Evolutionary conservation across 495 filamentous ascomycete genomes (phyloP).

Genomic region (Neurospora discreta): DNA sequence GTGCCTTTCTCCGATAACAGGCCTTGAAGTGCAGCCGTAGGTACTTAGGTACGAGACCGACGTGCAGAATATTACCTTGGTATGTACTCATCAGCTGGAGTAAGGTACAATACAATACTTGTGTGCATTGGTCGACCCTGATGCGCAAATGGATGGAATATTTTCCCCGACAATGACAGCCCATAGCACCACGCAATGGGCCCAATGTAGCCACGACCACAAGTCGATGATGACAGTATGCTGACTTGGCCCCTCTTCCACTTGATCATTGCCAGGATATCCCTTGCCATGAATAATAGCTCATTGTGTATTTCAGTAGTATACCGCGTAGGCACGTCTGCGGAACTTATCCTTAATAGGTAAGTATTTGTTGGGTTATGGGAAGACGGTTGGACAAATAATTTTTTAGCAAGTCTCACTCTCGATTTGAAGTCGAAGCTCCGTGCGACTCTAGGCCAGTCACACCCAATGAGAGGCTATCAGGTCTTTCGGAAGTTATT

Average conservation of each 20-base stretch:
- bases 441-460: too few species aligned
- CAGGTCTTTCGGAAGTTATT: not conserved
- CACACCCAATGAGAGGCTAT: not conserved
- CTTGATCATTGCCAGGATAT: not conserved
- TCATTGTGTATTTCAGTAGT: not conserved
- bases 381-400: not conserved
- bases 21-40: not conserved
- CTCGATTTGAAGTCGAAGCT: too few species aligned
- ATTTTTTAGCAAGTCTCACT: not conserved
- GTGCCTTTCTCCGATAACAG: not conserved
- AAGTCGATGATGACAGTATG: not conserved
- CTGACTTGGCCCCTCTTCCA: not conserved
- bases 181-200: not conserved
- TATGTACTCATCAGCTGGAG: not conserved
- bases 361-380: not conserved
- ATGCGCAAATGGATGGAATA: not conserved
- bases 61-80: not conserved
- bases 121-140: not conserved
- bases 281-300: not conserved
- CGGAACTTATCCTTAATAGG: not conserved
- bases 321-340: not conserved
- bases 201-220: not conserved
- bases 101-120: not conserved
- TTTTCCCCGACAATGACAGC: not conserved
- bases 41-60: not conserved